Percentiles rank a stretch among this genome's conserved stretches.
These are phyloP conservation scores for Funneliformis geosporum DNA, from an alignment of 192 early-diverging fungal species.

Conservation along the genomic window DNA sequence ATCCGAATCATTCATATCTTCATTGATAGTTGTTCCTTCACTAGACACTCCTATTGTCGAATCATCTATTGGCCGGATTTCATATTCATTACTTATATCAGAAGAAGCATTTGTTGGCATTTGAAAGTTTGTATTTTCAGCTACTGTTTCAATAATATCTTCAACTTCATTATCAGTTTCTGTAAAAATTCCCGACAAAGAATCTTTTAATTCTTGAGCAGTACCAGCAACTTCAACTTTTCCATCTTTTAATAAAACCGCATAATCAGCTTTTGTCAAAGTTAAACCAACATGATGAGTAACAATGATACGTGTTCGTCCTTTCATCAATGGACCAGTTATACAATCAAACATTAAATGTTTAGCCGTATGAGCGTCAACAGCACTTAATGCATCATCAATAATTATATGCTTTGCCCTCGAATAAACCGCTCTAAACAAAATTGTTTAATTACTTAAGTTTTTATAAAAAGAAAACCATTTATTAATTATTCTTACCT, in stretches of 20 bases:
- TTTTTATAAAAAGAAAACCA: slow-evolving; percentile 36
- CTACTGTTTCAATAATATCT: neutral
- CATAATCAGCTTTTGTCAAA: slow-evolving; percentile 8
- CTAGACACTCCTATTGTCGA: no score
- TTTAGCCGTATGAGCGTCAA: slow-evolving; percentile 91
- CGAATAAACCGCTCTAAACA: slow-evolving; percentile 76
- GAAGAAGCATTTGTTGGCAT: neutral
- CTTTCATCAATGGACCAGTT: slow-evolving; percentile 65
- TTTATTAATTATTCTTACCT: slow-evolving; percentile 71
- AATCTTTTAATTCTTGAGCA: slow-evolving; percentile 32
- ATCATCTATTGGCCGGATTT: no score
- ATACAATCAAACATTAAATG: slow-evolving; percentile 79
- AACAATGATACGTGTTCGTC: slow-evolving; percentile 83
- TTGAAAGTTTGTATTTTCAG: neutral
- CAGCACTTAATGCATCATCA: slow-evolving; percentile 91
- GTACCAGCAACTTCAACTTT: slow-evolving; percentile 40
- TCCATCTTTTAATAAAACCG: slow-evolving; percentile 33
- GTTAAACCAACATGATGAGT: slow-evolving; percentile 75
- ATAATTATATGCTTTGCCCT: slow-evolving; percentile 63
- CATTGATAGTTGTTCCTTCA: slow-evolving; percentile 39
- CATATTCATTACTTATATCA: no score
- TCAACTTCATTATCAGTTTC: neutral
- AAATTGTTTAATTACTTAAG: neutral
- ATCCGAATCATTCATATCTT: slow-evolving; percentile 35
- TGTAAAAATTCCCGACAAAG: neutral